Percentiles rank a stretch among this genome's conserved stretches.
Evolutionary conservation across 2,329 filamentous ascomycete genomes (phyloP).

Genomic region (Aspergillus pseudonomiae): DNA sequence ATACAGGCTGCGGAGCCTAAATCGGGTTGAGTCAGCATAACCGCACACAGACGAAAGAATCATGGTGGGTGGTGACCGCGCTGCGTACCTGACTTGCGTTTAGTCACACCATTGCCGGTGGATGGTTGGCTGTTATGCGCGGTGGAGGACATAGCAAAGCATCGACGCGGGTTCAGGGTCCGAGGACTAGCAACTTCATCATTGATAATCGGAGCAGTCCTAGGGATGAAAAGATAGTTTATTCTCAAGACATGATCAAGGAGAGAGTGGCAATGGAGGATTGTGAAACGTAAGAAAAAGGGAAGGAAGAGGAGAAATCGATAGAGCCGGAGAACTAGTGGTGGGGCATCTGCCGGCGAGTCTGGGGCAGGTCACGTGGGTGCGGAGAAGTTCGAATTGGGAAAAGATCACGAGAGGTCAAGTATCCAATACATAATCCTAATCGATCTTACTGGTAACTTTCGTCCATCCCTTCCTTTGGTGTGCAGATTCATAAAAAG

Average conservation of each 20-base stretch:
- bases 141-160: slow-evolving; percentile 42
- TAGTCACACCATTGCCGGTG: slow-evolving; percentile 39
- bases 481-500: not conserved
- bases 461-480: not conserved
- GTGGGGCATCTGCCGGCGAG: slow-evolving; percentile 10
- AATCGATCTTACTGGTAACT: not conserved
- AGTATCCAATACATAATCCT: not conserved
- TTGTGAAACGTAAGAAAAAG: slow-evolving; percentile 2
- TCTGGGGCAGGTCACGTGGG: slow-evolving; percentile 20
- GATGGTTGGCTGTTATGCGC: slow-evolving; percentile 37
- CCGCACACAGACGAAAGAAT: not conserved
- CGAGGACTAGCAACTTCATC: slow-evolving; percentile 19
- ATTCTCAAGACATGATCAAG: slow-evolving; percentile 12
- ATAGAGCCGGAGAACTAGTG: slow-evolving; percentile 9
- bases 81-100: slow-evolving; percentile 42
- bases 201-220: slow-evolving; percentile 5
- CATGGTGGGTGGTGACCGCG: slow-evolving; percentile 2
- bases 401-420: not conserved
- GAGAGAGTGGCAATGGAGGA: not conserved
- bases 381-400: slow-evolving; percentile 17
- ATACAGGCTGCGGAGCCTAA: slow-evolving; percentile 51
- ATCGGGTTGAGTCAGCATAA: slow-evolving; percentile 6
- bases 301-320: slow-evolving; percentile 10
- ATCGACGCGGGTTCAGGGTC: slow-evolving; percentile 23
- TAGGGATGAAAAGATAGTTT: not conserved